phyloP scores from a whole-genome alignment of 164 flowering plant genomes.

The Piper betle region DNA sequence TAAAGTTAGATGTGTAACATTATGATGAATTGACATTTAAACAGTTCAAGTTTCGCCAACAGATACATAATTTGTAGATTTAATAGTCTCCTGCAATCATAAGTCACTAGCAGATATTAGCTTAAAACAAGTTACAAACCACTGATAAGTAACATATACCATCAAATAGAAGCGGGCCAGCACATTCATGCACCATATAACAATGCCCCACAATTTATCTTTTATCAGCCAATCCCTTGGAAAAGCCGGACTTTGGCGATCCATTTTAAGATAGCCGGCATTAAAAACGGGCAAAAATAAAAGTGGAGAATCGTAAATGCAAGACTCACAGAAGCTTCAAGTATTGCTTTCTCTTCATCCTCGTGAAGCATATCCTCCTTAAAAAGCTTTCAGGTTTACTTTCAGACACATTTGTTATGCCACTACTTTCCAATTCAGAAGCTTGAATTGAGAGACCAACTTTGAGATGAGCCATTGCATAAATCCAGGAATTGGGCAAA shows the following conservation, averaged over 20 bases:
- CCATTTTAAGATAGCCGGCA: not conserved
- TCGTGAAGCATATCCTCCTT: slow-evolving; percentile 58
- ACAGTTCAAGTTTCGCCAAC: too few relatives aligned
- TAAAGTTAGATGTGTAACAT: too few relatives aligned
- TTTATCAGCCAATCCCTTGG: too few relatives aligned
- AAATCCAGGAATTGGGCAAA: slow-evolving; percentile 87
- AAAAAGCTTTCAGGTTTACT: slow-evolving; percentile 36
- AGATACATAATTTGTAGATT: too few relatives aligned
- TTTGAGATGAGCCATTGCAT: slow-evolving; percentile 84
- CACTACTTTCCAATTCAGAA: slow-evolving; percentile 31
- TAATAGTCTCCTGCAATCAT: too few relatives aligned
- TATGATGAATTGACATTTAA: too few relatives aligned
- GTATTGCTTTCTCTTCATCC: slow-evolving; percentile 61
- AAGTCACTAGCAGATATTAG: too few relatives aligned
- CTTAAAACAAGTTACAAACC: not conserved
- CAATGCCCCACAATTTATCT: not conserved
- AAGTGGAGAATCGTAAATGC: not conserved
- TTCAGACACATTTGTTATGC: slow-evolving; percentile 11
- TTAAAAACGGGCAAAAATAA: too few relatives aligned
- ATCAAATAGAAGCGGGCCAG: too few relatives aligned
- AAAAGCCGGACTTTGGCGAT: not conserved
- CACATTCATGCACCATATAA: not conserved
- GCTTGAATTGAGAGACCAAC: slow-evolving; percentile 64
- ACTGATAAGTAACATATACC: too few relatives aligned
- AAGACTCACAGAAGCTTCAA: slow-evolving; percentile 45